A percentile compares a stretch with the other conserved stretches of the same genome.
Evolutionary conservation across 108 stramenopile species (phyloP).

Genomic region (Nitzschia sp.): DNA sequence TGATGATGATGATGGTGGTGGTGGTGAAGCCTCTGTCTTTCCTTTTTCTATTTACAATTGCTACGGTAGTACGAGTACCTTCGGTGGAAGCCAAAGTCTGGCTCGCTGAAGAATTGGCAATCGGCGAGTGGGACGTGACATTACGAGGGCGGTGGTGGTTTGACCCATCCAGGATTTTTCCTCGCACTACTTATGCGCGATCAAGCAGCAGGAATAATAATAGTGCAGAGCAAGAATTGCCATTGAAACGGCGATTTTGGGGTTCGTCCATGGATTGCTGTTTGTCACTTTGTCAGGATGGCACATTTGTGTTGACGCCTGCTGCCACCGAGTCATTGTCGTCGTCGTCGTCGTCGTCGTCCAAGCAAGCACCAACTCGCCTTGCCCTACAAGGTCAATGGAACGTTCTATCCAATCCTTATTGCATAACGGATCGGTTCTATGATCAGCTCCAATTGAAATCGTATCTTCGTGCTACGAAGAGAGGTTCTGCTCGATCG

Average conservation of each 20-base stretch:
- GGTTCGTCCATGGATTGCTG: conserved; percentile 22
- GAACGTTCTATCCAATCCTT: conserved; percentile 68
- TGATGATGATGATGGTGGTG: too few relatives aligned
- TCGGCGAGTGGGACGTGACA: conserved; percentile 30
- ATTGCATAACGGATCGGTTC: conserved; percentile 80
- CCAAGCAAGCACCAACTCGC: too few relatives aligned
- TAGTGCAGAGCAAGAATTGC: not conserved
- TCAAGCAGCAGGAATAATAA: not conserved
- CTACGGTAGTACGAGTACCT: too few relatives aligned
- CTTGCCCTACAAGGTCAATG: conserved; percentile 55
- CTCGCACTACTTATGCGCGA: not conserved
- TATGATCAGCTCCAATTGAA: conserved; percentile 64
- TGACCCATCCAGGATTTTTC: conserved; percentile 22
- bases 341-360: not conserved
- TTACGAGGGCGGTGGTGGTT: conserved; percentile 15
- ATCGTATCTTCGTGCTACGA: conserved; percentile 48
- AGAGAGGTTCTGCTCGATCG: not conserved
- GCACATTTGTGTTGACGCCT: conserved; percentile 41
- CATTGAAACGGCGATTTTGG: conserved; percentile 15
- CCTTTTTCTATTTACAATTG: too few relatives aligned
- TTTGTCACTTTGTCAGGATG: conserved; percentile 38
- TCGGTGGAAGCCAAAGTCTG: not conserved
- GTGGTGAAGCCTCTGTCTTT: too few relatives aligned
- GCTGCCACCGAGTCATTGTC: not conserved
- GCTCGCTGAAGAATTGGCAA: not conserved